These are phyloP conservation scores for Stentor coeruleus DNA, from an alignment of 73 alveolate species.

Conservation along the genomic window DNA sequence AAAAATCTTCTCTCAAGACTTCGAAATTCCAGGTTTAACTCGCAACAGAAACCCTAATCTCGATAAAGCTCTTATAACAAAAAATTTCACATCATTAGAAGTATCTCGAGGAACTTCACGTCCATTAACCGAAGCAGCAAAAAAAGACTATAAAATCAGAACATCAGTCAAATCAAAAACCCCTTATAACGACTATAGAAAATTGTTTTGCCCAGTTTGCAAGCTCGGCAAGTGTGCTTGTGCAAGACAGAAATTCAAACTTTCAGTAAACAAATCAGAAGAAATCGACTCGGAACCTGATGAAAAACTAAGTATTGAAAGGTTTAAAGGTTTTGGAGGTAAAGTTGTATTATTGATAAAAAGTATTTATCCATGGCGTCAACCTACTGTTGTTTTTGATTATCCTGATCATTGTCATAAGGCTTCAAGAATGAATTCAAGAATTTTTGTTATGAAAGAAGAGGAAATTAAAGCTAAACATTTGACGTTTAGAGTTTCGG, in stretches of 20 bases:
- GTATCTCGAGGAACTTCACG: not conserved
- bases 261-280: too few species aligned
- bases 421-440: not conserved
- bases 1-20: too few species aligned
- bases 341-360: too few species aligned
- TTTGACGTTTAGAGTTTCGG: constrained; percentile 44
- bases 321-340: not conserved
- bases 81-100: too few species aligned
- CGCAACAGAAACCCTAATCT: too few species aligned
- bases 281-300: constrained; percentile 1
- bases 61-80: too few species aligned
- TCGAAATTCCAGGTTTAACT: too few species aligned
- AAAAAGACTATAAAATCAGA: not conserved
- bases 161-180: not conserved
- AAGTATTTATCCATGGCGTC: constrained; percentile 31
- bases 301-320: not conserved
- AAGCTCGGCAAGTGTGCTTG: not conserved
- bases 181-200: not conserved
- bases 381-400: constrained; percentile 41
- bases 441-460: constrained; percentile 12
- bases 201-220: not conserved
- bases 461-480: not conserved
- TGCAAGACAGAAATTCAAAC: too few species aligned
- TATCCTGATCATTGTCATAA: constrained; percentile 39
- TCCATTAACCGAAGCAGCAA: not conserved